Evolutionary conservation across 176 grass and related monocot genomes (phyloP), one percentile per base, ranked within the genome.

Genomic region (Pontederia crassipes): DNA sequence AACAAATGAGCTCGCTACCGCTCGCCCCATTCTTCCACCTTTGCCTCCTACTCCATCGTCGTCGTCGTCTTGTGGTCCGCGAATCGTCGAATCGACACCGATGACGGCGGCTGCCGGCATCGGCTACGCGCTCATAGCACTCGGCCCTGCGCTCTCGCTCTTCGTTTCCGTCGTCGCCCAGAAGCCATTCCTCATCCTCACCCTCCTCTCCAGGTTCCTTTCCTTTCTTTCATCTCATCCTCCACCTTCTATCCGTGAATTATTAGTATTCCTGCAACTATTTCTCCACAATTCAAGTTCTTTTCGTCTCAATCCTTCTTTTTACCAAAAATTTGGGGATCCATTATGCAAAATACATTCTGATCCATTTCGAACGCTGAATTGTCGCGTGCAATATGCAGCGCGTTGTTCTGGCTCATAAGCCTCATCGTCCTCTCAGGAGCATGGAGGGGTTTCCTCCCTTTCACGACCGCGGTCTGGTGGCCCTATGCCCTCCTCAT

Each of bases 111-210:
- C 79, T 46, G 81, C 92, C n/a, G 92, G 92, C 12, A 2, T 85
- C 2, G 92, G 92, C 32, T 97, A 91, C 56, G 81, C 75, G 45
- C 81, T 97, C 4, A 81, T 97, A 59, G 84, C 84, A 20, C 78
- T 97, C 64, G 93, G 93, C 15, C 93, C 93, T n/a, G 93, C 79
- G 16, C 29, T 97, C 35, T 81, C 93, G 48, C 79, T 97, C 84
- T 92, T 91, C 63, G 74, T 76, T 67, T 82, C 83, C 67, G 79
- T 88, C 69, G 66, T 97, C 77, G 73, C 87, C 28, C 67, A 62
- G 71, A 97, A 97, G 73, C 87, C 92, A 66, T 97, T 91, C 84
- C 80, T 97, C 68, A 80, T 97, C 69, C 87, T 97, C 70, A 87
- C 83, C 59, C 81, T 97, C 74, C 87, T 91, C 74, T 75, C 87